Percentiles rank a stretch among this genome's conserved stretches.
Evolutionary conservation across 1,284 basidiomycete genomes (phyloP).

Genomic region (Tausonia pullulans): DNA sequence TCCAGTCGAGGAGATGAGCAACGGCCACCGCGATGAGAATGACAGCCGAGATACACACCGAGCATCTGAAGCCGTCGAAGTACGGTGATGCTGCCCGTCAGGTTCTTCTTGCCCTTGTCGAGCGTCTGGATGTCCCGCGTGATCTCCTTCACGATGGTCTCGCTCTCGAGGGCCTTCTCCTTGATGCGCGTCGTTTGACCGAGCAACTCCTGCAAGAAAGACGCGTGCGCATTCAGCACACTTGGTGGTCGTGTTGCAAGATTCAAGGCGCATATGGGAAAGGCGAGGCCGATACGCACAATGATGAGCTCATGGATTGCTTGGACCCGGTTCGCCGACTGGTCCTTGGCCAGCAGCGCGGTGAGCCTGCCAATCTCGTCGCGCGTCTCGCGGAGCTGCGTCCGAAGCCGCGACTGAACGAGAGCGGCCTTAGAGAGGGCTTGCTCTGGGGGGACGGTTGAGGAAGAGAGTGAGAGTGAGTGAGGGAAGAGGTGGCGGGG

Average conservation of each 20-base stretch:
- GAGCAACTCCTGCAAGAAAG: constrained; percentile 60
- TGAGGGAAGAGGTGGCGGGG: neutral
- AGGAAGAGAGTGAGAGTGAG: neutral
- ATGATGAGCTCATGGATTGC: constrained; percentile 87
- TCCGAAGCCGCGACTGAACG: constrained; percentile 49
- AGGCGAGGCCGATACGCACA: constrained; percentile 38
- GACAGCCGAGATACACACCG: constrained; percentile 43
- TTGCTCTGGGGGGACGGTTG: constrained; percentile 1
- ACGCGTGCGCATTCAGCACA: constrained; percentile 1
- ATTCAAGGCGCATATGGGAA: neutral
- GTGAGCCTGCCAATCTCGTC: constrained; percentile 61
- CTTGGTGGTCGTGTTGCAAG: neutral
- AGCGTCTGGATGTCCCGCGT: constrained; percentile 94
- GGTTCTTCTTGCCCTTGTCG: constrained; percentile 88
- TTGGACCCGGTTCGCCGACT: constrained; percentile 74
- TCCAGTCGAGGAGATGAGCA: too few species aligned
- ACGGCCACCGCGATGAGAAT: too few species aligned
- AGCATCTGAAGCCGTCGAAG: constrained; percentile 89
- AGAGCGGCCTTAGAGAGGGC: constrained; percentile 11
- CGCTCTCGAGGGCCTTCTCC: constrained; percentile 90
- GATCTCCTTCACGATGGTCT: constrained; percentile 87
- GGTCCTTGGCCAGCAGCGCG: constrained; percentile 54
- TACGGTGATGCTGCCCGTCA: constrained; percentile 77
- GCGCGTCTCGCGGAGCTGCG: constrained; percentile 52
- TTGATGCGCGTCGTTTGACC: constrained; percentile 87